These are phyloP conservation scores for Phlyctochytrium bullatum DNA, from an alignment of 192 early-diverging fungal genomes.

Conservation along the genomic window DNA sequence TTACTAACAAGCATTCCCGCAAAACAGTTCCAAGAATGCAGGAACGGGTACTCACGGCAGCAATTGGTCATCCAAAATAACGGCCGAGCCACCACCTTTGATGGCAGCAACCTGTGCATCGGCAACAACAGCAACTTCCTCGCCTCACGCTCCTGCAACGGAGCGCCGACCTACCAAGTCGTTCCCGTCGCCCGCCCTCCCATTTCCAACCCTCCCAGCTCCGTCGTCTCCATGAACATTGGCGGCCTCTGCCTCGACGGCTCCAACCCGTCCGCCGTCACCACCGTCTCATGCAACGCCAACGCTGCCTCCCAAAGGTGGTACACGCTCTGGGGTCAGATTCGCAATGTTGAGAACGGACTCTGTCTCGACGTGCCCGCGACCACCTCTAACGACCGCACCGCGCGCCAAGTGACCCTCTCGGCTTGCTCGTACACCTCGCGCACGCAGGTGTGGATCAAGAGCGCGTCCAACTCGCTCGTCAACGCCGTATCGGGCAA, in stretches of 20 bases:
- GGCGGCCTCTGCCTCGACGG: constrained; percentile 13
- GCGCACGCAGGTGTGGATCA: constrained; percentile 10
- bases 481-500: constrained; percentile 2
- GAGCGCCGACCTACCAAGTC: neutral
- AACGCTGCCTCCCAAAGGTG: constrained; percentile 15
- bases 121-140: neutral
- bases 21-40: neutral
- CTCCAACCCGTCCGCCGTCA: neutral
- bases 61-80: neutral
- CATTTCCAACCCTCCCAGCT: neutral
- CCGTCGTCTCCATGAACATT: constrained; percentile 4
- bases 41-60: constrained; percentile 4
- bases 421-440: neutral
- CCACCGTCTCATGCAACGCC: constrained; percentile 5
- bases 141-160: neutral
- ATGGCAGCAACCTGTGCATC: neutral
- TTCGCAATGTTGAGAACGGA: constrained; percentile 21
- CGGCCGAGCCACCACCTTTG: neutral
- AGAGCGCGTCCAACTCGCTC: neutral
- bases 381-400: constrained; percentile 1
- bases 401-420: neutral
- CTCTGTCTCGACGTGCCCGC: constrained; percentile 16
- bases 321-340: constrained; percentile 19
- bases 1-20: neutral
- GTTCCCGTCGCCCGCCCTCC: neutral